These are phyloP conservation scores for Acidomyces sp. DNA, from an alignment of 495 filamentous ascomycete genomes.

Conservation along the genomic window DNA sequence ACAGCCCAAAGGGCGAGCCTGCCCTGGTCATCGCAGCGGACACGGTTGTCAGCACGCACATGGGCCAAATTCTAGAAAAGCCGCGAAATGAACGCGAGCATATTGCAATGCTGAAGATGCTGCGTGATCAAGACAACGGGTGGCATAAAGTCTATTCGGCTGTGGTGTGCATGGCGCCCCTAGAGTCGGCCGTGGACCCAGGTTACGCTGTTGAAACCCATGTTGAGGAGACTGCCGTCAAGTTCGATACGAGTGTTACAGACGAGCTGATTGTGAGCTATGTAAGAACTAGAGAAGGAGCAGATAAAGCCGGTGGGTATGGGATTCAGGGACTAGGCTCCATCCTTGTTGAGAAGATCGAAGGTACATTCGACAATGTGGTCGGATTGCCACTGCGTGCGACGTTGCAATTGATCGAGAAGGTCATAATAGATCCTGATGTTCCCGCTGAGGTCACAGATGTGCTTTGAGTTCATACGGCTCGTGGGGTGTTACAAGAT, in stretches of 20 bases:
- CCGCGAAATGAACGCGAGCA: constrained; percentile 69
- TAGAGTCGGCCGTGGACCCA: constrained; percentile 59
- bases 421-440: constrained; percentile 47
- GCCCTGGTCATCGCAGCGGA: constrained; percentile 82
- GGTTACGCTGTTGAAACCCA: constrained; percentile 71
- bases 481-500: too few relatives aligned
- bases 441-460: constrained; percentile 32
- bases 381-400: constrained; percentile 80
- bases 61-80: constrained; percentile 77
- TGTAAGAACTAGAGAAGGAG: constrained; percentile 81
- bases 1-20: constrained; percentile 54
- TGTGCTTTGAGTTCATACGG: too few relatives aligned
- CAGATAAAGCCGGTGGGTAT: constrained; percentile 93
- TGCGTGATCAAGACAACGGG: constrained; percentile 49
- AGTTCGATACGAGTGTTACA: constrained; percentile 58
- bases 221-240: constrained; percentile 78
- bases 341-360: constrained; percentile 72
- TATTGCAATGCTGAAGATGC: constrained; percentile 60
- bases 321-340: constrained; percentile 82
- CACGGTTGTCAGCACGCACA: constrained; percentile 70
- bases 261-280: constrained; percentile 80
- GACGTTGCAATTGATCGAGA: constrained; percentile 73
- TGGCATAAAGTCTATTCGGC: constrained; percentile 73
- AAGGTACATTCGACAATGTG: constrained; percentile 88
- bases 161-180: constrained; percentile 65